Base-by-base conservation (phyloP, 1,284 basidiomycete genomes). In the Melampsora larici-populina region DNA sequence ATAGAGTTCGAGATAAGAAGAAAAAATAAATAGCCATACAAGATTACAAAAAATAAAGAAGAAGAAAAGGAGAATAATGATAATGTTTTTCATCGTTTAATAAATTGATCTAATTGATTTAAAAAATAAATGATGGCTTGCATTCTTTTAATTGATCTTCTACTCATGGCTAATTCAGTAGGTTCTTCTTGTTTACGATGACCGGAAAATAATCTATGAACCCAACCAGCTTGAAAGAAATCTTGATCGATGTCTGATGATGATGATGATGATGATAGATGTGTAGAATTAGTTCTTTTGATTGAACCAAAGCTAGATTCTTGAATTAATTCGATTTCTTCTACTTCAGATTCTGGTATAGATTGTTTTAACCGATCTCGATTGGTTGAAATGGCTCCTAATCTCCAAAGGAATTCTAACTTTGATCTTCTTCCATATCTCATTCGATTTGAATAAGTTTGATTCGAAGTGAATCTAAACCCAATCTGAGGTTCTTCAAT, bases 401-500 rank as follows among this genome's bases (percentile, higher is more conserved):
- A 79, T 0, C 82, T 80, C 82, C 82, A 83, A 0, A 83, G 80
- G 2, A 83, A 70, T 70, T 83, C 82, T 66, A 83, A 79, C 78
- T 83, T 83, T 65, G 80, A 81, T 9, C 82, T 70, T 4, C 82
- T 79, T 4, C 82, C 82, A 79, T 83, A 83, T 11, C 82, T 79
- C 82, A 83, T 83, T 51, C 79, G 79, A 65, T 80, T 79, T 66
- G 83, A 81, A 79, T 79, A 83, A 18, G 78, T 67, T 62, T 81
- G 80, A 31, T 78, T 79, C 33, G 82, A 81, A 65, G 82, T 82
- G 79, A 80, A 82, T n/a, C 82, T 80, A 80, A 83, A 83, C n/a
- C 82, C 82, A 43, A 83, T 66, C 65, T 83, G 82, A 2, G 82
- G 82, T 73, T 83, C 82, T 78, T 83, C 82, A 17, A 80, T 80